These are phyloP conservation scores for Phytophthora niederhauseri DNA, from an alignment of 352 stramenopile species.

Conservation along the genomic window DNA sequence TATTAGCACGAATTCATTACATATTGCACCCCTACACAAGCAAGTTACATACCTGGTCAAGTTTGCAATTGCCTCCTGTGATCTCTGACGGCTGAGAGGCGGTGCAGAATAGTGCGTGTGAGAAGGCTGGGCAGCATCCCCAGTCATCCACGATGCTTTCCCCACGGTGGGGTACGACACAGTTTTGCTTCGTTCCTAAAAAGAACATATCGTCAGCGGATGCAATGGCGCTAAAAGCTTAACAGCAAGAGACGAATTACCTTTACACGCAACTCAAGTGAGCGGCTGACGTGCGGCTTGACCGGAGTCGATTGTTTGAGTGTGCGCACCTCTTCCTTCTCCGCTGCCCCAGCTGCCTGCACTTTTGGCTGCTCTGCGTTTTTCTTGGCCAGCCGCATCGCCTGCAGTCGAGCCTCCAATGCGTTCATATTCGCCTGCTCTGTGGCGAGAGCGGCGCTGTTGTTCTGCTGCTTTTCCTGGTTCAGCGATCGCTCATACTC, in stretches of 20 bases:
- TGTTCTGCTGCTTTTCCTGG: conserved; percentile 32
- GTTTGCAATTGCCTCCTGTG: conserved; percentile 60
- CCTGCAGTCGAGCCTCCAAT: conserved; percentile 59
- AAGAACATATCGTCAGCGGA: conserved; percentile 3
- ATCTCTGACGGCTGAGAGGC: conserved; percentile 56
- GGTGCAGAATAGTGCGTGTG: conserved; percentile 26
- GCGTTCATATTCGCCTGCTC: conserved; percentile 31
- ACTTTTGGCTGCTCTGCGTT: conserved; percentile 26
- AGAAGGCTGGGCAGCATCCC: conserved; percentile 17
- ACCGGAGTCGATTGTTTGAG: conserved; percentile 6
- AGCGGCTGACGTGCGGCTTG: conserved; percentile 6
- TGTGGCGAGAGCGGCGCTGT: conserved; percentile 1
- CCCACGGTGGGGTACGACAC: conserved; percentile 62
- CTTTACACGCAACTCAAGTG: conserved; percentile 30
- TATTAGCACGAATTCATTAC: conserved; percentile 16
- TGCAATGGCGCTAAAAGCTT: background rate
- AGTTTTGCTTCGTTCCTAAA: conserved; percentile 37
- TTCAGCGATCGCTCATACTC: conserved; percentile 56
- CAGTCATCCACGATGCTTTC: conserved; percentile 70
- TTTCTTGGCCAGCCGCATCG: conserved; percentile 53
- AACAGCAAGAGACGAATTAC: conserved; percentile 9
- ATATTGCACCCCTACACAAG: background rate
- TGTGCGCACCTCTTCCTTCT: conserved; percentile 21
- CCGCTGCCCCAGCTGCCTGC: conserved; percentile 8
- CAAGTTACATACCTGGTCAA: conserved; percentile 54